phyloP scores from a whole-genome alignment of 495 filamentous ascomycete genomes.

The Chlorociboria aeruginascens region DNA sequence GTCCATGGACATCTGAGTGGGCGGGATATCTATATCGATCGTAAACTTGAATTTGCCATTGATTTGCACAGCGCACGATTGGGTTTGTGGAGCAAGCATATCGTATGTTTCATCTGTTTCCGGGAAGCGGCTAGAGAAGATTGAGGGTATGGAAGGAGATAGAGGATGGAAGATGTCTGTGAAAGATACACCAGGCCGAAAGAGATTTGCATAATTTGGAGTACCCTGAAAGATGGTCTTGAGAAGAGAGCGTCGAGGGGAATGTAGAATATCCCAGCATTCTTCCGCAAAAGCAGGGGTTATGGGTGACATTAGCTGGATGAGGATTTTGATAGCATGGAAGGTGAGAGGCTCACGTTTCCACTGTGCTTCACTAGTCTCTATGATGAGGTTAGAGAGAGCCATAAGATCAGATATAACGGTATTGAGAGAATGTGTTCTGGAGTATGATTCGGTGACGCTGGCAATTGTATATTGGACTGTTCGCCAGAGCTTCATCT shows the following conservation, averaged over 20 bases:
- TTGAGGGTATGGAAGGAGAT: constrained; percentile 14
- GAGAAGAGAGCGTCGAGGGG: neutral
- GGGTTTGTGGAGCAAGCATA: constrained; percentile 23
- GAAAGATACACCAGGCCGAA: too few species aligned
- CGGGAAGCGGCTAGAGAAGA: constrained; percentile 46
- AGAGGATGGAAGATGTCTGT: neutral
- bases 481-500: constrained; percentile 46
- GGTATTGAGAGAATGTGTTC: constrained; percentile 67
- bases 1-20: constrained; percentile 13
- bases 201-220: too few species aligned
- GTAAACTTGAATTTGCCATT: constrained; percentile 63
- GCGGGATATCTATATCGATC: constrained; percentile 39
- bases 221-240: too few species aligned
- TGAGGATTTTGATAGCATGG: constrained; percentile 26
- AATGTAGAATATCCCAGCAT: constrained; percentile 54
- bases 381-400: constrained; percentile 54
- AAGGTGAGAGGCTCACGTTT: neutral
- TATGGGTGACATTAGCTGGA: constrained; percentile 65
- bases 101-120: constrained; percentile 34
- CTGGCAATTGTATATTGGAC: constrained; percentile 54
- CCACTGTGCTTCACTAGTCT: constrained; percentile 1
- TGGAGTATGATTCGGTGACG: constrained; percentile 57
- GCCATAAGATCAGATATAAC: constrained; percentile 70
- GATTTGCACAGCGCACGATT: constrained; percentile 53
- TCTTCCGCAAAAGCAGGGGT: constrained; percentile 70